phyloP scores from a whole-genome alignment of 2,329 filamentous ascomycete species.

The Fusarium burgessii region DNA sequence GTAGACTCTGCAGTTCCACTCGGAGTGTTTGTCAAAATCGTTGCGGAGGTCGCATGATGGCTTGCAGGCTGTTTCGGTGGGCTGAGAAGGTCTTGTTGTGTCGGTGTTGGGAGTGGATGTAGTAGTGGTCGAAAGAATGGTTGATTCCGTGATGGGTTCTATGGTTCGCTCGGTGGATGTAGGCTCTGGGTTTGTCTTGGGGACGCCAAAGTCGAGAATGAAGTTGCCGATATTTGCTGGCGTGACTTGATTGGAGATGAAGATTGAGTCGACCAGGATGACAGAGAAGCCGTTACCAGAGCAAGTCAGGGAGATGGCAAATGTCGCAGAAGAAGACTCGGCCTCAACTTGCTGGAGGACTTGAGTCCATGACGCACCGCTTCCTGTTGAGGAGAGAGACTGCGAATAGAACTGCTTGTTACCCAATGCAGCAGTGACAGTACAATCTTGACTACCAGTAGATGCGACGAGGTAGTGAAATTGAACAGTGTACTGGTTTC shows the following conservation, averaged over 20 bases:
- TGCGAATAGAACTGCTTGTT: conserved; percentile 9
- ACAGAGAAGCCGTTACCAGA: background rate
- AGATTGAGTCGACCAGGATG: conserved; percentile 15
- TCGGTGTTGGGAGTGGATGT: background rate
- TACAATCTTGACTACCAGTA: background rate
- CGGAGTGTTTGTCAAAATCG: accelerated
- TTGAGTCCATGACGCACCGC: background rate
- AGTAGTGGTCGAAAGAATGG: background rate
- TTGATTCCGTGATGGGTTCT: background rate
- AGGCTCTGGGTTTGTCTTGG: background rate
- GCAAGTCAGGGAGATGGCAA: conserved; percentile 10
- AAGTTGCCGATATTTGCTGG: conserved; percentile 15
- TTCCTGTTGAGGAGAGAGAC: background rate
- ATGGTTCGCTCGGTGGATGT: background rate
- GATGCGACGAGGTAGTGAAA: conserved; percentile 10
- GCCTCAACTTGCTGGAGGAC: conserved; percentile 4
- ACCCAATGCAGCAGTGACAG: background rate
- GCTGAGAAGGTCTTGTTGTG: background rate
- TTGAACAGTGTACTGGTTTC: conserved; percentile 5
- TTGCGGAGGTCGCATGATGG: background rate
- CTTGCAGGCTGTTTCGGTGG: background rate
- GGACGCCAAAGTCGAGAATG: conserved; percentile 4
- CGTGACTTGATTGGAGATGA: conserved; percentile 30
- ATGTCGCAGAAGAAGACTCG: background rate
- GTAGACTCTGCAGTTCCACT: background rate